Evolutionary conservation across 1,139 yeast species (phyloP).

Genomic region (Suhomyces yuchorum): DNA sequence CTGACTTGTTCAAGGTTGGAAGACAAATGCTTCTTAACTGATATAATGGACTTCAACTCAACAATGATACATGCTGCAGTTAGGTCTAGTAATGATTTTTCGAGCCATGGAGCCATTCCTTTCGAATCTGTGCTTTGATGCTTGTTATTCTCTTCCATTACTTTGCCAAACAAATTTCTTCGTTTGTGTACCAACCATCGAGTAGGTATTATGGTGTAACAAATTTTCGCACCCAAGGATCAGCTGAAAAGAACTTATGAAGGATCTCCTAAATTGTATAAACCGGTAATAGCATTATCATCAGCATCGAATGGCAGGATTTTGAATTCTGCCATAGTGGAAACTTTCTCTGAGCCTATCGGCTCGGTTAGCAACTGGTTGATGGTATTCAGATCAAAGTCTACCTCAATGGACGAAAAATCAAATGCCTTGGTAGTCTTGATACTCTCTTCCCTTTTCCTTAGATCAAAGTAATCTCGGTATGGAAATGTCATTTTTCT

Average conservation of each 20-base stretch:
- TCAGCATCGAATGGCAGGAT: slow-evolving; percentile 11
- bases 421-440: not conserved
- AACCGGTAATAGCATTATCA: slow-evolving; percentile 15
- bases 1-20: not conserved
- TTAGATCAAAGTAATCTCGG: not conserved
- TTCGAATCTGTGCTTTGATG: not conserved
- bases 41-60: not conserved
- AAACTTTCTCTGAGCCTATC: not conserved
- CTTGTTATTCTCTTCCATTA: not conserved
- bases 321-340: not conserved
- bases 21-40: not conserved
- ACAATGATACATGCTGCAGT: not conserved
- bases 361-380: not conserved
- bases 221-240: not conserved
- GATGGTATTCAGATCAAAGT: not conserved
- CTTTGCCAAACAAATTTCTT: not conserved
- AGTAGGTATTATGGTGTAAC: too few species aligned
- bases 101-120: not conserved
- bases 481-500: not conserved
- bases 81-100: not conserved
- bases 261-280: not conserved
- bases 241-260: not conserved
- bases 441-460: not conserved
- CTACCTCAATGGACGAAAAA: not conserved
- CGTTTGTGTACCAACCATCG: not conserved